phyloP scores from a whole-genome alignment of 805 yeast species.

The Wickerhamiella spandovensis region DNA sequence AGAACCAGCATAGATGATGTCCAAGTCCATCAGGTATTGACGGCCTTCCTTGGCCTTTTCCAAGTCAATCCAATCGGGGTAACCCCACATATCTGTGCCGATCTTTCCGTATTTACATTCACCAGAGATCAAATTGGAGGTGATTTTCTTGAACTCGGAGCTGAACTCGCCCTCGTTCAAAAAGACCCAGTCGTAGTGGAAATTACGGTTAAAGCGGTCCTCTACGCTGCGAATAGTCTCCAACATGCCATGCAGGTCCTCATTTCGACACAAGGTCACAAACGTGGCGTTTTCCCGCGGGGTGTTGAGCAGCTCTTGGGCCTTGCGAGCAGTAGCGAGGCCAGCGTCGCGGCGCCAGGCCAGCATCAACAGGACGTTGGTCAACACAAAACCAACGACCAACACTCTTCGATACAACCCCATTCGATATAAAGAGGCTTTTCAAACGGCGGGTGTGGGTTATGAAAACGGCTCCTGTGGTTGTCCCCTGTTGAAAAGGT shows the following conservation, averaged over 20 bases:
- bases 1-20: conserved; percentile 42
- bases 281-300: conserved; percentile 41
- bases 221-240: conserved; percentile 50
- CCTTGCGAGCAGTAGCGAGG: not conserved
- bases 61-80: conserved; percentile 51
- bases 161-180: conserved; percentile 53
- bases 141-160: conserved; percentile 37
- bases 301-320: not conserved
- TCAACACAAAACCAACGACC: not conserved
- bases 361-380: not conserved
- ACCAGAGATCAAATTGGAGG: conserved; percentile 42
- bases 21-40: conserved; percentile 29
- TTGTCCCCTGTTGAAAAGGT: not conserved
- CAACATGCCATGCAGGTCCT: conserved; percentile 44
- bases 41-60: conserved; percentile 35
- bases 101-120: conserved; percentile 46
- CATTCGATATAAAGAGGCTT: not conserved
- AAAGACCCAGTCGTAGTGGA: conserved; percentile 65
- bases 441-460: not conserved
- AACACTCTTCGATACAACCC: not conserved
- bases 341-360: not conserved
- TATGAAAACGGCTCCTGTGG: not conserved
- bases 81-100: conserved; percentile 49
- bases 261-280: conserved; percentile 54
- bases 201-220: conserved; percentile 48